Evolutionary conservation across 2,329 filamentous ascomycete species (phyloP).

Genomic region (Botrytis porri): DNA sequence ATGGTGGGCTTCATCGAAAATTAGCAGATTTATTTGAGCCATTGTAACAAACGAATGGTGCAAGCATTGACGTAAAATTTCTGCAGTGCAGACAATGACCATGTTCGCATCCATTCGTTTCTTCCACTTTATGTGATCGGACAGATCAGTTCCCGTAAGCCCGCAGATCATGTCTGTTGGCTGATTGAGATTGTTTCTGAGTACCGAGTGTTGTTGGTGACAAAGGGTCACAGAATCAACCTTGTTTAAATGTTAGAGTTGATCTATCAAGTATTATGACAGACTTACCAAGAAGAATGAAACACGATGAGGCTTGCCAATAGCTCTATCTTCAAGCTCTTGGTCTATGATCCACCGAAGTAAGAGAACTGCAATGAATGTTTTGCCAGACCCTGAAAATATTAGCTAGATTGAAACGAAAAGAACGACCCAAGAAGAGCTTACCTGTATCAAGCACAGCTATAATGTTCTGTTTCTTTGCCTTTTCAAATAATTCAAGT

Average conservation of each 20-base stretch:
- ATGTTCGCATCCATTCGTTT: conserved; percentile 62
- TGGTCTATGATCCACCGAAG: conserved; percentile 72
- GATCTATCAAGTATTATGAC: too few relatives aligned
- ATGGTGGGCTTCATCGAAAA: conserved; percentile 97
- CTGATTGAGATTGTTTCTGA: conserved; percentile 77
- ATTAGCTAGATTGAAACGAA: not conserved
- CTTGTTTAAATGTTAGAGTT: not conserved
- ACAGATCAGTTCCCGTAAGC: conserved; percentile 58
- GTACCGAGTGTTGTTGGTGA: conserved; percentile 81
- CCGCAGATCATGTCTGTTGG: conserved; percentile 74
- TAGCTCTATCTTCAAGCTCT: conserved; percentile 68
- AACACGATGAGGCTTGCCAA: conserved; percentile 58
- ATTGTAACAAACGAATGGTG: conserved; percentile 78
- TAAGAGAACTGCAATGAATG: conserved; percentile 86
- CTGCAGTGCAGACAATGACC: conserved; percentile 89
- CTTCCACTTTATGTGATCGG: conserved; percentile 59
- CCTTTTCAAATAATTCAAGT: conserved; percentile 82
- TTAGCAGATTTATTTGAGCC: conserved; percentile 78
- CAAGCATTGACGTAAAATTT: conserved; percentile 76
- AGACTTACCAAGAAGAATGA: conserved; percentile 74
- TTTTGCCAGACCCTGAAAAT: conserved; percentile 72
- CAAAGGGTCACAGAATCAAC: conserved; percentile 85
- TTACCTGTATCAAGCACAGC: conserved; percentile 82
- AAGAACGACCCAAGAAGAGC: conserved; percentile 40
- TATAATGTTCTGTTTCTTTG: conserved; percentile 82